phyloP scores from a whole-genome alignment of 2,329 filamentous ascomycete genomes.

The Dactylellina parvicollis region DNA sequence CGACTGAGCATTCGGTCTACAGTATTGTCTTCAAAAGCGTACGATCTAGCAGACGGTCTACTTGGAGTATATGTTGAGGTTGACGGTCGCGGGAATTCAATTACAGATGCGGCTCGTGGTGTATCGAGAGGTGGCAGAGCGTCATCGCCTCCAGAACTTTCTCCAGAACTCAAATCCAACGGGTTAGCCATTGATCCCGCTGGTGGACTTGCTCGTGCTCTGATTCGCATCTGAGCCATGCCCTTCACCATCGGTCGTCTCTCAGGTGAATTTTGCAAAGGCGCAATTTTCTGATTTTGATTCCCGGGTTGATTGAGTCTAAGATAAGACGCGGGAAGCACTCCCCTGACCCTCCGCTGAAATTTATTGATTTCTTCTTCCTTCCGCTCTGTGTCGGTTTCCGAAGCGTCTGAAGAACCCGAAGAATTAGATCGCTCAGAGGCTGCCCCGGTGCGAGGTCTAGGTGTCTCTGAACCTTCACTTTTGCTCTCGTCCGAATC shows the following conservation, averaged over 20 bases:
- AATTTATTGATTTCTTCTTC: slow-evolving; percentile 37
- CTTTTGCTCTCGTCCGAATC: slow-evolving; percentile 40
- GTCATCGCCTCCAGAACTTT: slow-evolving; percentile 28
- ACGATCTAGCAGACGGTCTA: not conserved
- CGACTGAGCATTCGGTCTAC: slow-evolving; percentile 45
- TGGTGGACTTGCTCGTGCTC: slow-evolving; percentile 26
- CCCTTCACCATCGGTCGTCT: slow-evolving; percentile 37
- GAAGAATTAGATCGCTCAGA: slow-evolving; percentile 5
- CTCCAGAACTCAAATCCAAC: slow-evolving; percentile 24
- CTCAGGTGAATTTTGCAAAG: slow-evolving; percentile 18
- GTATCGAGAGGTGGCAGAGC: not conserved
- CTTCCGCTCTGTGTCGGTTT: slow-evolving; percentile 9
- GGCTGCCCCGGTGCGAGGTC: not conserved
- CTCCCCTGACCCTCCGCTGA: slow-evolving; percentile 40
- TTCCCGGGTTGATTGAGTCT: slow-evolving; percentile 33
- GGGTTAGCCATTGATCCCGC: slow-evolving; percentile 39
- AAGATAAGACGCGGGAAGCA: slow-evolving; percentile 47
- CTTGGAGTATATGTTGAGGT: not conserved
- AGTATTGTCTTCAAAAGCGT: slow-evolving; percentile 42
- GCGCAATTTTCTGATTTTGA: not conserved
- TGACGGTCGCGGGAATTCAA: not conserved
- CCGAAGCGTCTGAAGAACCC: slow-evolving; percentile 15
- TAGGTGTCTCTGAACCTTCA: slow-evolving; percentile 9
- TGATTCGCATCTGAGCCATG: slow-evolving; percentile 48
- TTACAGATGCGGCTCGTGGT: not conserved